Evolutionary conservation across 495 filamentous ascomycete species (phyloP).

Genomic region (Penicillium desertorum): DNA sequence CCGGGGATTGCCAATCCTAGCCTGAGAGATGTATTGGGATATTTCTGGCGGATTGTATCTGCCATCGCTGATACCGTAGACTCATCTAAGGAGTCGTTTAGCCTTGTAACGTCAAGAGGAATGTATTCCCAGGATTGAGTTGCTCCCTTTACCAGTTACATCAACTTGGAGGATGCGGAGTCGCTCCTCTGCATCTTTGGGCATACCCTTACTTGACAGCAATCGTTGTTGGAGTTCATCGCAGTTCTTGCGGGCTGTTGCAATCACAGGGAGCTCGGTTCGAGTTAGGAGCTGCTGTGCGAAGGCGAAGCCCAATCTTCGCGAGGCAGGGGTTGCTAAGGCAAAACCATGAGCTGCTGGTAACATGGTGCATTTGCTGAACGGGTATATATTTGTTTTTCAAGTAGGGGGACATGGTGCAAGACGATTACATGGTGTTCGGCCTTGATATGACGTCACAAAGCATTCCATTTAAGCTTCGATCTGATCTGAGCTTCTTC

Average conservation of each 20-base stretch:
- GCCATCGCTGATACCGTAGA: conserved; percentile 41
- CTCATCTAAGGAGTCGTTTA: conserved; percentile 34
- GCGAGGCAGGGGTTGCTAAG: conserved; percentile 60
- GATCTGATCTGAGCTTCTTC: neutral
- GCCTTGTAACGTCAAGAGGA: neutral
- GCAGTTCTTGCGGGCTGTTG: conserved; percentile 64
- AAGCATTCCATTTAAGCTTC: neutral
- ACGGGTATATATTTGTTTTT: neutral
- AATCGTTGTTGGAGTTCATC: conserved; percentile 51
- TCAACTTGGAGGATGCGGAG: conserved; percentile 59
- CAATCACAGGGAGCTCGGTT: conserved; percentile 67
- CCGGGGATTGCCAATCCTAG: conserved; percentile 72
- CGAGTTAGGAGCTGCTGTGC: conserved; percentile 63
- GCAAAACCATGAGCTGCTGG: conserved; percentile 24
- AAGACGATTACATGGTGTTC: neutral
- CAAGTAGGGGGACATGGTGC: neutral
- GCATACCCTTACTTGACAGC: conserved; percentile 43
- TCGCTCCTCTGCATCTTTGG: conserved; percentile 41
- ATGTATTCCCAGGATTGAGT: neutral
- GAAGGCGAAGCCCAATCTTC: conserved; percentile 73
- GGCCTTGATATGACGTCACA: neutral
- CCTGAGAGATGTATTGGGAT: conserved; percentile 60
- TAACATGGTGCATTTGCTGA: conserved; percentile 8
- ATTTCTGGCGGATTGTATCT: conserved; percentile 37
- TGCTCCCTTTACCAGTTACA: conserved; percentile 52